Percentiles rank a stretch among this genome's conserved stretches.
Conservation (phyloP, 2,329 filamentous ascomycete genomes). For the Colletotrichum abscissum region DNA sequence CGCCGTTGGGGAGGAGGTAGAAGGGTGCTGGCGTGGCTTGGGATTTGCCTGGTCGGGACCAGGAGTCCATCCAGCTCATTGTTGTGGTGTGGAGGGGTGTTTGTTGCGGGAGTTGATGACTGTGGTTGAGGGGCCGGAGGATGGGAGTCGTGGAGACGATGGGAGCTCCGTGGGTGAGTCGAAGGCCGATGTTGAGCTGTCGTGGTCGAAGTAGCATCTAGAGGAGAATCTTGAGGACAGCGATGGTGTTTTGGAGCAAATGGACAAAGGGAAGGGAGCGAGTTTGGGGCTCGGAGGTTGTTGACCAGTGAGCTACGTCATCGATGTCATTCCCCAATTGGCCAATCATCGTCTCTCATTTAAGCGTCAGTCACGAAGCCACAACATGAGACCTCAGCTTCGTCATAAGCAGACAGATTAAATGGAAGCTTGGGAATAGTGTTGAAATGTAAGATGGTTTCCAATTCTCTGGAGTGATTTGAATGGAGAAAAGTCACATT, state of each 20-base stretch:
- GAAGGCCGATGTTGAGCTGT: neutral
- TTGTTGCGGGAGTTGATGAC: neutral
- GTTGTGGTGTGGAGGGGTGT: neutral
- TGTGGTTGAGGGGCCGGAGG: too few species aligned
- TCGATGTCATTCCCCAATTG: conserved; percentile 17
- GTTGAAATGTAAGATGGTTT: too few species aligned
- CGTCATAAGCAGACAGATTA: too few species aligned
- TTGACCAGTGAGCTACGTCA: conserved; percentile 30
- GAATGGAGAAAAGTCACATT: too few species aligned
- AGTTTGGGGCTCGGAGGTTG: neutral
- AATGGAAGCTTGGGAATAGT: too few species aligned
- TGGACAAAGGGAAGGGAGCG: neutral
- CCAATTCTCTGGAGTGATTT: too few species aligned
- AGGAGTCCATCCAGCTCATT: conserved; percentile 58
- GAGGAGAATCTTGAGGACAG: neutral
- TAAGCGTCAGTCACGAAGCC: neutral
- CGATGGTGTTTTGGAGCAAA: neutral
- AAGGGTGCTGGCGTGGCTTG: conserved; percentile 61
- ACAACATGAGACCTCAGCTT: neutral
- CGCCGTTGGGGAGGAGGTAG: conserved; percentile 60
- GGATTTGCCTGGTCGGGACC: conserved; percentile 52
- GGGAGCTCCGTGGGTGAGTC: neutral
- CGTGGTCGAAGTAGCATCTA: neutral
- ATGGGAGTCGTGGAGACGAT: too few species aligned
- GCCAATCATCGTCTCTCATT: neutral